These are phyloP conservation scores for Calonectria pseudoturangicola DNA, from an alignment of 2,329 filamentous ascomycete genomes.

Conservation along the genomic window DNA sequence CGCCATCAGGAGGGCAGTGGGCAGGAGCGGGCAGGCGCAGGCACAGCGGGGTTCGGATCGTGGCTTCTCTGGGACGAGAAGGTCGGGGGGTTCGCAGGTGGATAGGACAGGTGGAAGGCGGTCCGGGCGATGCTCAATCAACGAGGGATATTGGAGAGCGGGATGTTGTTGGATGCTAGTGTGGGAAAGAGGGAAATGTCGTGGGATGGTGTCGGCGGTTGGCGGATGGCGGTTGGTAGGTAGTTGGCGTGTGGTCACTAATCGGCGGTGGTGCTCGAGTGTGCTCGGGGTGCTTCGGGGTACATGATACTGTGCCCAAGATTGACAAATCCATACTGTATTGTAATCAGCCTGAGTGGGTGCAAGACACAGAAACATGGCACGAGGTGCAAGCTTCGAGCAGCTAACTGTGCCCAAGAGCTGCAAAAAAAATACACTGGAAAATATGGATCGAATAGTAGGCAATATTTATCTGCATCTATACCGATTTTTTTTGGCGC, in stretches of 20 bases:
- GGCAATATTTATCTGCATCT: no score
- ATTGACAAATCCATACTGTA: constrained; percentile 8
- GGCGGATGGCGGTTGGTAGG: constrained; percentile 46
- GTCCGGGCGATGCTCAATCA: constrained; percentile 30
- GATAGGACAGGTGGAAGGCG: constrained; percentile 34
- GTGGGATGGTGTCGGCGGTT: constrained; percentile 42
- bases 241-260: constrained; percentile 47
- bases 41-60: constrained; percentile 49
- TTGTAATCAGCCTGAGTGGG: not conserved
- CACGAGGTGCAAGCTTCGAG: not conserved
- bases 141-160: constrained; percentile 39
- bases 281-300: constrained; percentile 8
- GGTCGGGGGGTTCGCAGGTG: constrained; percentile 42
- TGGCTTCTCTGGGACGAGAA: constrained; percentile 48
- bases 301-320: constrained; percentile 27
- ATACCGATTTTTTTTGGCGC: no score
- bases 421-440: not conserved
- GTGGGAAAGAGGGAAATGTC: constrained; percentile 40
- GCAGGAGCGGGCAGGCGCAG: constrained; percentile 56
- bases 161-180: constrained; percentile 46
- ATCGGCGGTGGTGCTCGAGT: constrained; percentile 24
- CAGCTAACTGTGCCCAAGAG: not conserved
- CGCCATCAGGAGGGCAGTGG: constrained; percentile 74
- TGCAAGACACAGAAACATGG: not conserved
- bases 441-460: not conserved